Base-by-base conservation (phyloP, 495 filamentous ascomycete species). In the Penicillium mononematosum region DNA sequence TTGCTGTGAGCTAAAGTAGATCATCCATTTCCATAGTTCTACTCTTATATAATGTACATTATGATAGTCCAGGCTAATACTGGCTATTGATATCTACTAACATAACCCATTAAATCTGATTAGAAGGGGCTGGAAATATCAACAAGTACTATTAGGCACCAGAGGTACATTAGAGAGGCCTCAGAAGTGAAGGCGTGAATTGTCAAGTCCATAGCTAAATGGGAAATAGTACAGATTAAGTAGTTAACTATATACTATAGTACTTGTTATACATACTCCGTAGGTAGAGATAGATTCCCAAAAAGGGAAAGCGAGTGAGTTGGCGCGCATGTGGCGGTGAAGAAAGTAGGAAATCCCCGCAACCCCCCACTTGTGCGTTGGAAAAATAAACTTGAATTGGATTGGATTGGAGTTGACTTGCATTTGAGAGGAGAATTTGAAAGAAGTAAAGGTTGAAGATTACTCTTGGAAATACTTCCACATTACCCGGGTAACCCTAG, bases 301-400 rank as follows among this genome's bases (percentile, higher is more conserved):
- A 63, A 70, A 64, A 32, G 49, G 60, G 46, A 62, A 58, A 69
- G 55, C 60, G 46, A 61, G 53, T 67, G 70, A 68, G 66, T 61
- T 70, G 63, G 60, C 64, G 50, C 51, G 66, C 65, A 71, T 74
- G 70, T 74, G 73, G 73, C 73, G 73, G 73, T 76, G 73, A 73
- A 66, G 64, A 14, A 16, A 39, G 36, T 39, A 67, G 62, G 63
- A 53, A 65, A 64, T 66, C 72, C 71, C 68, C 70, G 67, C 55
- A 73, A 73, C 71, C 71, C 73, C 71, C 73, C 71, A 74, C 73
- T 69, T 61, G 20, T 46, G 41, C 42, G 42, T 43, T 64, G 52
- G 52, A 53, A 52, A 58, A 60, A 55, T 38, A 44, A 27, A 7
- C 17, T 17, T 43, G 22, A 2, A 2, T 20, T 2, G 25, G 6